Conservation (phyloP, 1,139 yeast species). For the Debaryomycetaceae sp. region DNA sequence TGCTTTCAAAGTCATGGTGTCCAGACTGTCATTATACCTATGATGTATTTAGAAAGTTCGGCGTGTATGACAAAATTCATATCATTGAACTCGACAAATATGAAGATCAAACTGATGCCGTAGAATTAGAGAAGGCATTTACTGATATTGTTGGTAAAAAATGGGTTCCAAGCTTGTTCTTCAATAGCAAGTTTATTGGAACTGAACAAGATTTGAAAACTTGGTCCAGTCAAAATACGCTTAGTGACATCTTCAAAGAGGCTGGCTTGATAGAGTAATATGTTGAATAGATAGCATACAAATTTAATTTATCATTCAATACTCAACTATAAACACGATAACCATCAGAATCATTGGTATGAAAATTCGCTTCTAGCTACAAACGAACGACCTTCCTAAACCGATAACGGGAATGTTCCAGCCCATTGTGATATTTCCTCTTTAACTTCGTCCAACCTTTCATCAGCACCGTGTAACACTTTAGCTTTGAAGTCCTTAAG, state of each 20-base stretch:
- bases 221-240: slow-evolving; percentile 39
- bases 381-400: slow-evolving; percentile 21
- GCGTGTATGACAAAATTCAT: slow-evolving; percentile 46
- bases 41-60: slow-evolving; percentile 48
- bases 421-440: slow-evolving; percentile 88
- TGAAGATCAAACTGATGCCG: slow-evolving; percentile 48
- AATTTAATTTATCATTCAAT: background rate
- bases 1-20: slow-evolving; percentile 73
- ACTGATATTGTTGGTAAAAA: slow-evolving; percentile 58
- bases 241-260: slow-evolving; percentile 39
- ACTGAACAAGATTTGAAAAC: slow-evolving; percentile 51
- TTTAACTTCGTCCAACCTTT: slow-evolving; percentile 60
- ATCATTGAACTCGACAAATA: slow-evolving; percentile 61
- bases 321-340: background rate
- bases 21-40: slow-evolving; percentile 70
- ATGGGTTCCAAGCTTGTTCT: slow-evolving; percentile 71
- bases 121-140: slow-evolving; percentile 56
- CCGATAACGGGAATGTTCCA: slow-evolving; percentile 89
- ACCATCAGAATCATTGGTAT: background rate
- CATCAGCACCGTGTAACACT: slow-evolving; percentile 67
- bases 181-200: slow-evolving; percentile 60
- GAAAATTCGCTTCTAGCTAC: background rate
- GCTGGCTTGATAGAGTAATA: slow-evolving; percentile 27
- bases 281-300: background rate
- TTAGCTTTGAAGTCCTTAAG: slow-evolving; percentile 89